These are phyloP conservation scores for Carex pumila DNA, from an alignment of 176 grass and related monocot species.

Conservation along the genomic window DNA sequence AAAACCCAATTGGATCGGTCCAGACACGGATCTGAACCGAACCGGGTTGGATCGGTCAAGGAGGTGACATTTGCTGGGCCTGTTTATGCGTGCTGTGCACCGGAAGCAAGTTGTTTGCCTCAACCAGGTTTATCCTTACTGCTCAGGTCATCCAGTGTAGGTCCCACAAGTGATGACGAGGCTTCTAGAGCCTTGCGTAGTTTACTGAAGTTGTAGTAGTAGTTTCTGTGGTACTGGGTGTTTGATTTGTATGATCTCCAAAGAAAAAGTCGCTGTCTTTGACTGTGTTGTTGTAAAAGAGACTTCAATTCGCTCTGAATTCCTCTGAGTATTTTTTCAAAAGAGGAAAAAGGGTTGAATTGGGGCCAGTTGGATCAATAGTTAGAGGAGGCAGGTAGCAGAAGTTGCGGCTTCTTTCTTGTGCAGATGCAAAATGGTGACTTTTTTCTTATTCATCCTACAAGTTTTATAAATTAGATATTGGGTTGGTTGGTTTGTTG, in stretches of 20 bases:
- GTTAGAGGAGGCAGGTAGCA: background rate
- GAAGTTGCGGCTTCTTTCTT: background rate
- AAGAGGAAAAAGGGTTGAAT: background rate
- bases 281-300: background rate
- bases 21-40: background rate
- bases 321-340: slow-evolving; percentile 1
- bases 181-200: background rate
- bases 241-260: background rate
- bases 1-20: background rate
- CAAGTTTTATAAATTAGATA: background rate
- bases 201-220: background rate
- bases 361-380: background rate
- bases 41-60: background rate
- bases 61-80: background rate
- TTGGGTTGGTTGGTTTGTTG: background rate
- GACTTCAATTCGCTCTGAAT: background rate
- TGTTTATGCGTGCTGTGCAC: background rate
- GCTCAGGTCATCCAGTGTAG: background rate
- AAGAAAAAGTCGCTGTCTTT: background rate
- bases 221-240: background rate
- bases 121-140: background rate
- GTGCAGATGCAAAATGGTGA: background rate
- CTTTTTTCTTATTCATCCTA: background rate
- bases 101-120: background rate
- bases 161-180: background rate